These are phyloP conservation scores for Serendipita vermifera DNA, from an alignment of 768 basidiomycete species.

Conservation along the genomic window DNA sequence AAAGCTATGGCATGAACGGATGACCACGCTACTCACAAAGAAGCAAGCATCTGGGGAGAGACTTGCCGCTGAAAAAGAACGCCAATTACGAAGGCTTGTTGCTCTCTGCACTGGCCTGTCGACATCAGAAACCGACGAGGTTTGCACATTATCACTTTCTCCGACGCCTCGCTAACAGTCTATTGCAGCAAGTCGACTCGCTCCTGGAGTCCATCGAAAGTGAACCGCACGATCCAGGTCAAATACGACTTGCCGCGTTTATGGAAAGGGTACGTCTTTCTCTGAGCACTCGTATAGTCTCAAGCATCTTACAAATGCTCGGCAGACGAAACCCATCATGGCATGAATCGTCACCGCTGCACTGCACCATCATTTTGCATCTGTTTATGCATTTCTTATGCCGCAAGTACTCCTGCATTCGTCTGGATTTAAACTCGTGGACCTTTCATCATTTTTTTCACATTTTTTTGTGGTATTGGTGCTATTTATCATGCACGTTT, in stretches of 20 bases:
- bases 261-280: slow-evolving; percentile 61
- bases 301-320: neutral
- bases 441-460: slow-evolving; percentile 1
- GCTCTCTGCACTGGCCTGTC: slow-evolving; percentile 78
- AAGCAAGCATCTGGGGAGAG: slow-evolving; percentile 54
- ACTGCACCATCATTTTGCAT: neutral
- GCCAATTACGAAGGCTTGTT: slow-evolving; percentile 84
- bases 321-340: too few relatives aligned
- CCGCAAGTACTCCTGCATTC: neutral
- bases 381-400: neutral
- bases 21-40: slow-evolving; percentile 59
- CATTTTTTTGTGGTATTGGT: neutral
- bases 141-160: slow-evolving; percentile 31
- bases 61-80: slow-evolving; percentile 55
- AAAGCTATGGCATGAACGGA: slow-evolving; percentile 70
- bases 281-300: neutral
- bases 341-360: neutral
- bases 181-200: slow-evolving; percentile 62
- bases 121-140: slow-evolving; percentile 79
- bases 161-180: slow-evolving; percentile 14
- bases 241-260: slow-evolving; percentile 76
- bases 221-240: slow-evolving; percentile 67
- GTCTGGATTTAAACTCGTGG: neutral
- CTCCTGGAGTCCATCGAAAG: slow-evolving; percentile 81
- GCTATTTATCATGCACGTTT: too few relatives aligned